These are phyloP conservation scores for Kwoniella shivajii DNA, from an alignment of 1,284 basidiomycete genomes.

Conservation along the genomic window DNA sequence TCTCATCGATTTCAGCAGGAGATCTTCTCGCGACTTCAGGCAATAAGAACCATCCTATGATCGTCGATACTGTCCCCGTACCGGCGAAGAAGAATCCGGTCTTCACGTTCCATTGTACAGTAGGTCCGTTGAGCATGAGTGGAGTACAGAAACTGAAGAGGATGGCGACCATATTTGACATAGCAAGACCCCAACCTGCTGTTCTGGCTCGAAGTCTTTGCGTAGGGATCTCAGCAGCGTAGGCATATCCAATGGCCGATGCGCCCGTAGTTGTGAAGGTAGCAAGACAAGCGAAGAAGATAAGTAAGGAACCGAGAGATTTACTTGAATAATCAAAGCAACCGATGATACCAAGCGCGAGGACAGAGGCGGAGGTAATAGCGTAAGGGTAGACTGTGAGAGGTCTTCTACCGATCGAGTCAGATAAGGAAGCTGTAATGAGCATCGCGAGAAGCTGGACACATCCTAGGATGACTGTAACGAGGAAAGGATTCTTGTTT, in stretches of 20 bases:
- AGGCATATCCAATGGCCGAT: constrained; percentile 28
- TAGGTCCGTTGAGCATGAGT: constrained; percentile 17
- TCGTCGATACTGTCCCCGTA: constrained; percentile 23
- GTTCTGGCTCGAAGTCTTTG: constrained; percentile 31
- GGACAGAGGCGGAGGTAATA: constrained; percentile 25
- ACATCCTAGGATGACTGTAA: constrained; percentile 41
- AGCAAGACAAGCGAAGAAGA: constrained; percentile 29
- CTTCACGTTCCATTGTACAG: constrained; percentile 23
- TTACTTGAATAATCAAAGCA: constrained; percentile 31
- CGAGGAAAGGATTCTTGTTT: constrained; percentile 35
- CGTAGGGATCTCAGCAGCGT: constrained; percentile 31
- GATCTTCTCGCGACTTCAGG: constrained; percentile 32
- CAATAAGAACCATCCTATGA: constrained; percentile 34
- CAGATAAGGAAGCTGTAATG: constrained; percentile 17
- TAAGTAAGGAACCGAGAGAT: constrained; percentile 28
- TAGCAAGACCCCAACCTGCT: constrained; percentile 24
- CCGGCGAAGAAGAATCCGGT: constrained; percentile 32
- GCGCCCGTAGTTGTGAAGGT: constrained; percentile 30
- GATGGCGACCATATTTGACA: constrained; percentile 26
- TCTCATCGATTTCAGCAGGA: constrained; percentile 33
- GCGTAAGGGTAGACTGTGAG: constrained; percentile 33
- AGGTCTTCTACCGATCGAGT: constrained; percentile 32
- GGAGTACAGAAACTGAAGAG: constrained; percentile 25
- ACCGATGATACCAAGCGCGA: constrained; percentile 37
- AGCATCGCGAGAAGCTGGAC: constrained; percentile 28